These are phyloP conservation scores for Hsuehochloa calcarea DNA, from an alignment of 176 grass and related monocot genomes.

Conservation along the genomic window DNA sequence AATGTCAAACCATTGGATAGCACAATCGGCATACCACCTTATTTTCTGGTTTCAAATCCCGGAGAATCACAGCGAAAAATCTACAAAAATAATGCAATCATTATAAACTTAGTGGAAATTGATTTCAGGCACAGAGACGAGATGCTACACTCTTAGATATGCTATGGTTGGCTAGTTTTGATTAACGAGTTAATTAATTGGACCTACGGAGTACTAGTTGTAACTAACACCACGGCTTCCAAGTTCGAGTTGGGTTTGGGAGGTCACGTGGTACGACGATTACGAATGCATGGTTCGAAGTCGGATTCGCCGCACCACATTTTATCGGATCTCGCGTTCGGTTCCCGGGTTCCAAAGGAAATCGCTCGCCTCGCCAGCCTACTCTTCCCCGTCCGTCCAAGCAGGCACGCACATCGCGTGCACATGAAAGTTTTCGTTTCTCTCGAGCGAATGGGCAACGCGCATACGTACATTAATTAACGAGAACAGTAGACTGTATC, in stretches of 20 bases:
- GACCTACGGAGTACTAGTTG: neutral
- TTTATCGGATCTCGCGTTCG: conserved; percentile 44
- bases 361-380: neutral
- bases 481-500: conserved; percentile 8
- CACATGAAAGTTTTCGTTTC: neutral
- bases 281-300: conserved; percentile 30
- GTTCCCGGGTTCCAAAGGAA: conserved; percentile 46
- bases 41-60: no score
- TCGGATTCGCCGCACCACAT: conserved; percentile 47
- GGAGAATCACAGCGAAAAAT: no score
- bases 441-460: conserved; percentile 2
- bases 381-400: conserved; percentile 6
- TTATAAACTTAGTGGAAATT: no score
- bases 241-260: neutral
- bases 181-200: neutral
- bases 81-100: no score
- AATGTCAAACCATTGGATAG: neutral
- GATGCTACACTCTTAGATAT: no score
- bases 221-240: neutral
- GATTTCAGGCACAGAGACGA: no score
- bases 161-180: neutral
- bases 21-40: no score
- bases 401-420: neutral
- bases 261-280: conserved; percentile 24
- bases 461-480: conserved; percentile 17